These are phyloP conservation scores for Lentinula aciculospora DNA, from an alignment of 768 basidiomycete genomes.

Conservation along the genomic window DNA sequence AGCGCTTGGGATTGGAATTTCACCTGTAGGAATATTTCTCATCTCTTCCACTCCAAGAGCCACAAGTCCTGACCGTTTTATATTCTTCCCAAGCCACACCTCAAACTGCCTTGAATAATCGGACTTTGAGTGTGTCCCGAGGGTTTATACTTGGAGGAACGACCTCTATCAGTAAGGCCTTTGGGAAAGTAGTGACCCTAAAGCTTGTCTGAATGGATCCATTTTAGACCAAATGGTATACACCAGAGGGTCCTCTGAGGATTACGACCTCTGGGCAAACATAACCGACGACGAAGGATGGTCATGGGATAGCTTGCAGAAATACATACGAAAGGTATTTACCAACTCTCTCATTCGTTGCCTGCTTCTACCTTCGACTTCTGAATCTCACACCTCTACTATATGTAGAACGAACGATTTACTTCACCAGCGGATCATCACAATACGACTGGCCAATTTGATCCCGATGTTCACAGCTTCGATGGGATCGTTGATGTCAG, in stretches of 20 bases:
- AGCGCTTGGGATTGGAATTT: constrained; percentile 10
- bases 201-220: not conserved
- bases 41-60: not conserved
- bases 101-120: constrained; percentile 17
- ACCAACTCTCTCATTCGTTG: not conserved
- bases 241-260: constrained; percentile 21
- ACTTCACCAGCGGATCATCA: constrained; percentile 21
- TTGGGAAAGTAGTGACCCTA: not conserved
- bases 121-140: constrained; percentile 17
- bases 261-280: constrained; percentile 19
- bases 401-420: constrained; percentile 21
- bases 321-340: constrained; percentile 19
- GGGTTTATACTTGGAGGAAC: constrained; percentile 27
- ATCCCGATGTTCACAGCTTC: constrained; percentile 21
- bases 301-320: constrained; percentile 22
- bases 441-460: constrained; percentile 21
- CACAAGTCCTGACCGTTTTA: constrained; percentile 10
- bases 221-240: constrained; percentile 19
- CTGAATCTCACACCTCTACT: not conserved
- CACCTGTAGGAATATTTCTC: not conserved
- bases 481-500: constrained; percentile 20
- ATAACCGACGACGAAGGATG: constrained; percentile 22
- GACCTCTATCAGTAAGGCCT: constrained; percentile 24
- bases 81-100: constrained; percentile 12
- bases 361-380: not conserved